Conservation (phyloP, 305 asterid species). For the Rubia tinctorum region DNA sequence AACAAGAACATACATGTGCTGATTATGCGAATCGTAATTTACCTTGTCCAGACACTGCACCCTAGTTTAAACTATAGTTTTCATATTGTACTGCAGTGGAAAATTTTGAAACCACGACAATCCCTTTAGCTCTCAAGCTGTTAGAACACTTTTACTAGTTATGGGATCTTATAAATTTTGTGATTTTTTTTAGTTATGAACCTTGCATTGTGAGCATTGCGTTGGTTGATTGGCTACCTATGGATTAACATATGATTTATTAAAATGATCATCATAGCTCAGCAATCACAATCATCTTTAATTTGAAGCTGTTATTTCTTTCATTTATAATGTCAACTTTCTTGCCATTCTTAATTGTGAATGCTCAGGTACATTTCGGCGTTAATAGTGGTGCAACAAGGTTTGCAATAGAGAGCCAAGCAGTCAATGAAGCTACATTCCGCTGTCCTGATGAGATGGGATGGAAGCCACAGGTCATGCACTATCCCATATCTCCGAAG, state of each 20-base stretch:
- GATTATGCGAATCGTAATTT: neutral
- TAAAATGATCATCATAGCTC: neutral
- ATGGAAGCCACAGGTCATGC: slow-evolving; percentile 96
- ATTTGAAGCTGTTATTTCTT: neutral
- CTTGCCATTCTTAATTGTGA: slow-evolving; percentile 1
- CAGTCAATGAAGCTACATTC: slow-evolving; percentile 90
- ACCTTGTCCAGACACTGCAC: neutral
- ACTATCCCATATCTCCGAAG: slow-evolving; percentile 10
- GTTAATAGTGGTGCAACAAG: slow-evolving; percentile 91
- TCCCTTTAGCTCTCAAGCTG: neutral
- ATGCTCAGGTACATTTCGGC: slow-evolving; percentile 79
- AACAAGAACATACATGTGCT: neutral
- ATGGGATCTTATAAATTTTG: neutral
- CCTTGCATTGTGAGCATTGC: neutral
- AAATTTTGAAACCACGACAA: neutral
- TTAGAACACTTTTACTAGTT: neutral
- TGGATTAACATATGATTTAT: neutral
- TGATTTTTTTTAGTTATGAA: neutral
- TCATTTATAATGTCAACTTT: slow-evolving; percentile 4
- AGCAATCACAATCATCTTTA: neutral
- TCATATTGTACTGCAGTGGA: neutral
- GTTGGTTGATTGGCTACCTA: neutral
- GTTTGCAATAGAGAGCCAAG: slow-evolving; percentile 89
- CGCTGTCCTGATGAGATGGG: slow-evolving; percentile 99
- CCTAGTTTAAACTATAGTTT: neutral